Evolutionary conservation across 129 eudicot genomes (phyloP).

Genomic region (Calendula officinalis): DNA sequence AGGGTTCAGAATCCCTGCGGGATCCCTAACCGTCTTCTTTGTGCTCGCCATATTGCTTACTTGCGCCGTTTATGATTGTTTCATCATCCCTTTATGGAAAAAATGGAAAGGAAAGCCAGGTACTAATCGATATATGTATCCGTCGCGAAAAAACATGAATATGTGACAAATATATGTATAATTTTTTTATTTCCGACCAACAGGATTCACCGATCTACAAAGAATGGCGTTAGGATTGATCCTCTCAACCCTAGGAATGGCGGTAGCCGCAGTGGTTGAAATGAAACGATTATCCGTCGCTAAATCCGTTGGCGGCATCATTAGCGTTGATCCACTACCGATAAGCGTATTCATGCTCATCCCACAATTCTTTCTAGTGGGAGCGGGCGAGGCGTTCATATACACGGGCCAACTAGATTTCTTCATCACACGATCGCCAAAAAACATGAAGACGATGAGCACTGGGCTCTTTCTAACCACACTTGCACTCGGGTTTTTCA

Average conservation of each 20-base stretch:
- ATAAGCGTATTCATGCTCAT: conserved; percentile 52
- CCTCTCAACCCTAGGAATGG: conserved; percentile 81
- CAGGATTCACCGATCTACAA: conserved; percentile 68
- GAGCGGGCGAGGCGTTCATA: background rate
- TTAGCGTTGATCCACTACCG: conserved; percentile 25
- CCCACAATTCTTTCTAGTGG: background rate
- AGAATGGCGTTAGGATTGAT: conserved; percentile 71
- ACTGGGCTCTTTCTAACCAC: background rate
- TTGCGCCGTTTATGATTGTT: conserved; percentile 67
- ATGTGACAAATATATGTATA: no score
- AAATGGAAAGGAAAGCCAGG: conserved; percentile 87
- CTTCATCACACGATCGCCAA: background rate
- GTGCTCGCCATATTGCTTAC: conserved; percentile 77
- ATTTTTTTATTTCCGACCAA: no score
- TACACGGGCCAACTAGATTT: background rate
- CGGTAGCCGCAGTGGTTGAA: conserved; percentile 65
- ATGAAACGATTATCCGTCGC: conserved; percentile 63
- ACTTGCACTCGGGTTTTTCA: background rate
- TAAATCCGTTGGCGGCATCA: conserved; percentile 24
- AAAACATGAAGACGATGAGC: background rate
- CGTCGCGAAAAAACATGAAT: conserved; percentile 13
- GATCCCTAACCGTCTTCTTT: conserved; percentile 77
- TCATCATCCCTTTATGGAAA: conserved; percentile 84
- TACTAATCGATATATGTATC: background rate
- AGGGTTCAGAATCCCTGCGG: conserved; percentile 71